A percentile compares a stretch with the other conserved stretches of the same genome.
Conservation (phyloP, 495 filamentous ascomycete genomes). For the Amniculicola lignicola region DNA sequence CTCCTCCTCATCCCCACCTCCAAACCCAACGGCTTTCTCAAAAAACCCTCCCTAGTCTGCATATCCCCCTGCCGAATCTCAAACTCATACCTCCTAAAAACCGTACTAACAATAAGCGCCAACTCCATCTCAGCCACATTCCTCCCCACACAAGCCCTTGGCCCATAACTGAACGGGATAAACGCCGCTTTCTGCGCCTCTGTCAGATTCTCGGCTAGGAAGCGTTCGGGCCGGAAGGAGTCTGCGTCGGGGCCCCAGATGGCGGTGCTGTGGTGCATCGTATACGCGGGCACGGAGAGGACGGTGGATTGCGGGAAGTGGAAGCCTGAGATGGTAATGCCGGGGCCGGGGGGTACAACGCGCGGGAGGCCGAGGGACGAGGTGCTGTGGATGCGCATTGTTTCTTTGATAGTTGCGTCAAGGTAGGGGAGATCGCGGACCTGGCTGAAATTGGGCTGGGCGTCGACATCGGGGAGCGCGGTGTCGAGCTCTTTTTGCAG, state of each 20-base stretch:
- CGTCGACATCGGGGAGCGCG: slow-evolving; percentile 56
- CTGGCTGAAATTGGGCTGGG: slow-evolving; percentile 65
- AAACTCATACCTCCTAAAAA: slow-evolving; percentile 74
- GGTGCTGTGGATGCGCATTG: slow-evolving; percentile 84
- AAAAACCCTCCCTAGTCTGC: slow-evolving; percentile 82
- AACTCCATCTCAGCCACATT: slow-evolving; percentile 95
- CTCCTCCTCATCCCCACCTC: slow-evolving; percentile 63
- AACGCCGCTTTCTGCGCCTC: slow-evolving; percentile 54
- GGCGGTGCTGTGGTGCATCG: slow-evolving; percentile 74
- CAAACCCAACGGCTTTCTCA: slow-evolving; percentile 80
- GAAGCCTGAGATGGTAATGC: slow-evolving; percentile 55
- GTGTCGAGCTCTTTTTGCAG: slow-evolving; percentile 71
- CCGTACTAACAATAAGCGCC: slow-evolving; percentile 72
- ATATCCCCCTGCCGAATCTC: slow-evolving; percentile 65
- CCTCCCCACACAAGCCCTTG: slow-evolving; percentile 75
- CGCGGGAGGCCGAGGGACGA: slow-evolving; percentile 86
- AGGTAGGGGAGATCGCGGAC: slow-evolving; percentile 78
- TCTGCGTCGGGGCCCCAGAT: slow-evolving; percentile 86
- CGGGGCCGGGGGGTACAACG: slow-evolving; percentile 62
- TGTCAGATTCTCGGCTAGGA: slow-evolving; percentile 53
- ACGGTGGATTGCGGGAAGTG: slow-evolving; percentile 73
- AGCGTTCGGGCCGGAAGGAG: slow-evolving; percentile 74
- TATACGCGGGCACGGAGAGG: slow-evolving; percentile 81
- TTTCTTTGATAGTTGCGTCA: slow-evolving; percentile 78
- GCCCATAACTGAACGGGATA: slow-evolving; percentile 80